phyloP scores from a whole-genome alignment of 106 monocot species.

The Phalaenopsis aphrodite region DNA sequence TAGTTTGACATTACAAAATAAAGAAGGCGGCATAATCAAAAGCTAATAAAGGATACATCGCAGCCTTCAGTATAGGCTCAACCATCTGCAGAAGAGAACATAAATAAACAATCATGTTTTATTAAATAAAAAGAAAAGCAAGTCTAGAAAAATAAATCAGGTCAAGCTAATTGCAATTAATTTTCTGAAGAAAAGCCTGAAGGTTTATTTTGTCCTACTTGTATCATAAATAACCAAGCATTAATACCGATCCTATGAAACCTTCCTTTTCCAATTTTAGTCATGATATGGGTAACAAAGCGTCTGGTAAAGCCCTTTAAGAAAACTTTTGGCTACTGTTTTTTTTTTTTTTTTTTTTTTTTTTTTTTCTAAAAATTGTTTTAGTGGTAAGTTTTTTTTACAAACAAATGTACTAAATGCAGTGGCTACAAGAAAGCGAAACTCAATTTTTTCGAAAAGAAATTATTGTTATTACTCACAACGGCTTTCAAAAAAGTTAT shows the following conservation, averaged over 20 bases:
- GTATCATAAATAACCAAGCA: neutral
- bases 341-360: too few species aligned
- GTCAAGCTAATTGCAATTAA: neutral
- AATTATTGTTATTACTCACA: too few species aligned
- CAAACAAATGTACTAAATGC: too few species aligned
- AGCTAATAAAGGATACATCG: constrained; percentile 63
- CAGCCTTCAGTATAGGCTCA: constrained; percentile 64
- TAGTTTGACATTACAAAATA: neutral
- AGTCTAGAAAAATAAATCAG: neutral
- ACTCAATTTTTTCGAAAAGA: too few species aligned
- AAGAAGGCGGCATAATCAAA: neutral
- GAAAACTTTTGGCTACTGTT: too few species aligned
- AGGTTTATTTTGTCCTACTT: neutral
- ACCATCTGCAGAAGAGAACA: constrained; percentile 44
- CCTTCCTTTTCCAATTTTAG: neutral
- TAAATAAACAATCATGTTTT: neutral
- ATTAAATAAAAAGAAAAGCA: neutral
- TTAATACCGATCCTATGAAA: neutral
- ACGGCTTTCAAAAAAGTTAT: too few species aligned
- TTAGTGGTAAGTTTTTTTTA: too few species aligned
- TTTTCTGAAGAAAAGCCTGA: neutral
- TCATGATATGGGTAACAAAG: neutral
- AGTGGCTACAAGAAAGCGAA: too few species aligned
- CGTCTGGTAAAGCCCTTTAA: too few species aligned
- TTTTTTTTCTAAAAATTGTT: too few species aligned